Conservation (phyloP, 2,329 filamentous ascomycete genomes). For the Acephala macrosclerotiorum region DNA sequence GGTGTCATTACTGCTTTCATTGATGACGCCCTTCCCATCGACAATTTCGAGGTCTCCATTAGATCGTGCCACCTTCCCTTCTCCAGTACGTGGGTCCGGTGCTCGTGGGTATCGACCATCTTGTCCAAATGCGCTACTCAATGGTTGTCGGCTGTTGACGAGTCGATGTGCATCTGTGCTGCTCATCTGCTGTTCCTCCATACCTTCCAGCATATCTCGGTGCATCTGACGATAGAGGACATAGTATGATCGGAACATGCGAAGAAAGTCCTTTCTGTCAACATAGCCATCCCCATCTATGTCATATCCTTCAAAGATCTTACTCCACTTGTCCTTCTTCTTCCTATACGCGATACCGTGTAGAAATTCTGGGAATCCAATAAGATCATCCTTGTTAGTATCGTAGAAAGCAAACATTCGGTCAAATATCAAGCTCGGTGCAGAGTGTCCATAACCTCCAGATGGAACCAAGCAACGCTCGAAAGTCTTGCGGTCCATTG, state of each 20-base stretch:
- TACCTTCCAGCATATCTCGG: conserved; percentile 78
- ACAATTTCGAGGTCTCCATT: conserved; percentile 71
- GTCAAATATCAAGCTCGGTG: conserved; percentile 91
- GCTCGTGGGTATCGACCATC: conserved; percentile 72
- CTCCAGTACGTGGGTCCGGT: conserved; percentile 62
- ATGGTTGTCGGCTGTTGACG: conserved; percentile 75
- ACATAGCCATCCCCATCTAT: conserved; percentile 88
- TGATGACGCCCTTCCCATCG: conserved; percentile 66
- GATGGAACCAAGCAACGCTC: conserved; percentile 88
- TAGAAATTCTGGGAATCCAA: conserved; percentile 92
- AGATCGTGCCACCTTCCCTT: conserved; percentile 70
- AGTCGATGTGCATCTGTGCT: conserved; percentile 80
- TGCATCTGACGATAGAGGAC: conserved; percentile 90
- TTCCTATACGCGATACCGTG: conserved; percentile 78
- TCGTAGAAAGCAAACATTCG: conserved; percentile 98
- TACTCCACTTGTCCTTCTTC: conserved; percentile 71
- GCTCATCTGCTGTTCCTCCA: conserved; percentile 80
- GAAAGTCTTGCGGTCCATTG: conserved; percentile 92
- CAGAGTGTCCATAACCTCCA: conserved; percentile 77
- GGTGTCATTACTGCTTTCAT: conserved; percentile 65
- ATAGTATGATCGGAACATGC: conserved; percentile 93
- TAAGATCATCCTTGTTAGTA: conserved; percentile 85
- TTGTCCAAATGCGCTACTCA: conserved; percentile 77
- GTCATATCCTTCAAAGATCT: conserved; percentile 90
- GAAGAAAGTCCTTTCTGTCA: conserved; percentile 83